Conservation (phyloP, 805 yeast species). For the Candida takata region DNA sequence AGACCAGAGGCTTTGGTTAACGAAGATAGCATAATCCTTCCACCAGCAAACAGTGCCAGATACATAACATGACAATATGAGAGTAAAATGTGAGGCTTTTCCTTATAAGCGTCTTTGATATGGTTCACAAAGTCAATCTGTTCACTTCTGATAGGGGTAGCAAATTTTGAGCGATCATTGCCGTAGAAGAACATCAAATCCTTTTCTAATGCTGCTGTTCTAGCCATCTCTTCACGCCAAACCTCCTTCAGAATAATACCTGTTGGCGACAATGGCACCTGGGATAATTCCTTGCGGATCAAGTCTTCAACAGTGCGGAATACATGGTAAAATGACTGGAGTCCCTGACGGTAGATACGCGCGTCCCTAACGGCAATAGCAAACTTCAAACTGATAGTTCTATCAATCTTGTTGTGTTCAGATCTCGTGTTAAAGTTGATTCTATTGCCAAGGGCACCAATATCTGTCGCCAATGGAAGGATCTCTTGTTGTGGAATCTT, state of each 20-base stretch:
- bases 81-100: conserved; percentile 62
- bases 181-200: conserved; percentile 67
- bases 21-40: conserved; percentile 62
- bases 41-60: conserved; percentile 83
- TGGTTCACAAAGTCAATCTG: conserved; percentile 60
- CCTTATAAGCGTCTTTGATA: conserved; percentile 44
- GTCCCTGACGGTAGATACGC: conserved; percentile 72
- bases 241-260: conserved; percentile 45
- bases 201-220: conserved; percentile 47
- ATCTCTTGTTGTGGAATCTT: conserved; percentile 39
- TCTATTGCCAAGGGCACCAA: conserved; percentile 79
- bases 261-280: conserved; percentile 20
- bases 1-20: conserved; percentile 60
- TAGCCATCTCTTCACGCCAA: conserved; percentile 65
- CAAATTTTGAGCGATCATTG: conserved; percentile 47
- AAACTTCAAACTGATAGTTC: conserved; percentile 59
- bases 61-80: conserved; percentile 86
- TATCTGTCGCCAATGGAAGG: conserved; percentile 71
- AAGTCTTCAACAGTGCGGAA: conserved; percentile 57
- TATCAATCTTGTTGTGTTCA: conserved; percentile 63
- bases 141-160: conserved; percentile 47
- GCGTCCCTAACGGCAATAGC: conserved; percentile 73
- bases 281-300: conserved; percentile 38
- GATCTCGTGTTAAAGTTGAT: conserved; percentile 63
- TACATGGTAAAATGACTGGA: conserved; percentile 65